Evolutionary conservation across 1,284 basidiomycete genomes (phyloP).

Genomic region (Ustilago lituana): DNA sequence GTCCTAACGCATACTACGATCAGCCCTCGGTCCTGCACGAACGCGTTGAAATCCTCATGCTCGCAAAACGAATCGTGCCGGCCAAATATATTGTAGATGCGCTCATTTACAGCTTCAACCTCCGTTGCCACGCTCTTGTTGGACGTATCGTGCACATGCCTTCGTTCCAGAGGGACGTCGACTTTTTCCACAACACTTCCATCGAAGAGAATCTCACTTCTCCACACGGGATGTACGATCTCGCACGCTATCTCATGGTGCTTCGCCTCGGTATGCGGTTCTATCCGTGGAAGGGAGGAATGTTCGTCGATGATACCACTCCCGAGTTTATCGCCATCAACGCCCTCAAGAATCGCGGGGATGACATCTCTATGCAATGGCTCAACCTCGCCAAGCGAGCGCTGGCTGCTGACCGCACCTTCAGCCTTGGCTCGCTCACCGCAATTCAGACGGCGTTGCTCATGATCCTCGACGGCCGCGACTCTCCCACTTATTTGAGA

Average conservation of each 20-base stretch:
- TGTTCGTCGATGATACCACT: conserved; percentile 29
- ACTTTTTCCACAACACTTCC: conserved; percentile 33
- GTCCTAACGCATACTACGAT: conserved; percentile 18
- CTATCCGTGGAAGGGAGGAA: conserved; percentile 44
- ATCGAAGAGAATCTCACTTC: conserved; percentile 43
- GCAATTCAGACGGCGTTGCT: conserved; percentile 55
- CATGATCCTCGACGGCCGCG: conserved; percentile 51
- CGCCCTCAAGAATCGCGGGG: conserved; percentile 43
- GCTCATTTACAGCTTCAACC: conserved; percentile 27
- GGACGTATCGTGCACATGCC: conserved; percentile 56
- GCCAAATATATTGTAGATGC: conserved; percentile 22
- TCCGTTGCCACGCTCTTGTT: conserved; percentile 38
- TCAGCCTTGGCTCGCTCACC: conserved; percentile 33
- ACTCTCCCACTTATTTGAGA: conserved; percentile 32
- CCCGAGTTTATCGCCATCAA: conserved; percentile 47
- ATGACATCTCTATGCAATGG: conserved; percentile 45
- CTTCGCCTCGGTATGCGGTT: conserved; percentile 55
- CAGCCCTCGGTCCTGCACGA: conserved; percentile 19
- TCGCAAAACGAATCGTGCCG: conserved; percentile 27
- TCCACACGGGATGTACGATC: conserved; percentile 40
- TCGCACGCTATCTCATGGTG: conserved; percentile 50
- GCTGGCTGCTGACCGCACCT: conserved; percentile 40
- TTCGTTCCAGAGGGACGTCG: conserved; percentile 24
- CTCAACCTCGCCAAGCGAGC: conserved; percentile 41
- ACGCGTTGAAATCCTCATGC: conserved; percentile 36